Evolutionary conservation across 495 filamentous ascomycete species (phyloP).

Genomic region (Glonium stellatum): DNA sequence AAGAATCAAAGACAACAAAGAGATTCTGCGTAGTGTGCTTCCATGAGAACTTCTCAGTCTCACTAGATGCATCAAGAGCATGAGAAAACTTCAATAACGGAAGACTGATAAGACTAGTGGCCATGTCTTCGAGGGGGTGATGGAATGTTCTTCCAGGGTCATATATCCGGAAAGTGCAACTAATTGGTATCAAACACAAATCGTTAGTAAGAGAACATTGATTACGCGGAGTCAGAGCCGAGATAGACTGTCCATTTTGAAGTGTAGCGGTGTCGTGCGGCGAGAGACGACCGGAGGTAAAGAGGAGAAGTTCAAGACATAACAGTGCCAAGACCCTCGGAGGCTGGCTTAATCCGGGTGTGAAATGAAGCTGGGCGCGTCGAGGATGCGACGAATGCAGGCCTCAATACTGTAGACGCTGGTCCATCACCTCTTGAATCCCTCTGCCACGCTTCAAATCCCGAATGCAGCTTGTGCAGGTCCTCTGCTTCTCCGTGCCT

Average conservation of each 20-base stretch:
- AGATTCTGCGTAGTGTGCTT: slow-evolving; percentile 31
- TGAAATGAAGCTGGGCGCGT: background rate
- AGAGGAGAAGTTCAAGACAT: background rate
- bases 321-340: background rate
- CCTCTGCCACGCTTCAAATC: background rate
- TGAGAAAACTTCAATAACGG: slow-evolving; percentile 30
- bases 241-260: too few relatives aligned
- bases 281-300: background rate
- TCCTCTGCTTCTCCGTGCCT: background rate
- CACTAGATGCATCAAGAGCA: slow-evolving; percentile 18
- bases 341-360: background rate
- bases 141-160: too few relatives aligned
- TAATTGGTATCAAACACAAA: too few relatives aligned
- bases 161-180: too few relatives aligned
- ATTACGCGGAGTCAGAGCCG: too few relatives aligned
- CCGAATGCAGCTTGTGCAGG: slow-evolving; percentile 1
- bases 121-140: background rate
- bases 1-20: slow-evolving; percentile 35
- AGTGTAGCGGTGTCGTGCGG: too few relatives aligned
- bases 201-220: too few relatives aligned
- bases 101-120: slow-evolving; percentile 9
- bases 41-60: slow-evolving; percentile 28
- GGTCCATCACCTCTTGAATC: background rate
- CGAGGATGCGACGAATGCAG: background rate
- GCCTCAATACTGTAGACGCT: background rate